phyloP scores from a whole-genome alignment of 306 rosid genomes.

The Mucuna pruriens region DNA sequence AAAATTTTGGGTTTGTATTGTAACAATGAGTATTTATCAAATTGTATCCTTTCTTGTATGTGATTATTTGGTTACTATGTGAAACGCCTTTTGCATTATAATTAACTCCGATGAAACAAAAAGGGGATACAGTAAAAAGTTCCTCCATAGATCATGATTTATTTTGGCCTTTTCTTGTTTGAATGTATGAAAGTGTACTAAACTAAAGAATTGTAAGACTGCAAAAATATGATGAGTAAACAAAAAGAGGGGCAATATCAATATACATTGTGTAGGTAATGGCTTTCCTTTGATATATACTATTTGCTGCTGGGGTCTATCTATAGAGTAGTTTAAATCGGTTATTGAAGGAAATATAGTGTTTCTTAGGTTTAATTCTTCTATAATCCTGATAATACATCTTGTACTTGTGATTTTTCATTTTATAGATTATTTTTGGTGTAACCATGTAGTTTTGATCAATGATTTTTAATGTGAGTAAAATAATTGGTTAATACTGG shows the following conservation, averaged over 20 bases:
- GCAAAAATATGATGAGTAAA: background rate
- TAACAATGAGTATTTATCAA: background rate
- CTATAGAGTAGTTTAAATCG: background rate
- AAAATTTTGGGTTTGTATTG: background rate
- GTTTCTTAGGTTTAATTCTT: background rate
- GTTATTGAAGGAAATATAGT: background rate
- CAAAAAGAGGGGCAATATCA: background rate
- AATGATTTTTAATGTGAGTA: background rate
- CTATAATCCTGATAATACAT: background rate
- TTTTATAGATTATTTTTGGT: background rate
- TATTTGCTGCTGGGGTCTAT: background rate
- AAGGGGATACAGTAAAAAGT: background rate
- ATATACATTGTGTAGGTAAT: background rate
- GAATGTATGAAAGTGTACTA: background rate
- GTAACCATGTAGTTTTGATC: background rate
- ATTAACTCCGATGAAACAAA: background rate
- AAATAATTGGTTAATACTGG: background rate
- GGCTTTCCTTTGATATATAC: background rate
- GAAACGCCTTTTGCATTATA: slow-evolving; percentile 13
- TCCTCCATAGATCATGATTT: background rate
- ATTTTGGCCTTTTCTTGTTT: slow-evolving; percentile 8
- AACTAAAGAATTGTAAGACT: background rate
- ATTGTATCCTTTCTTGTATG: background rate
- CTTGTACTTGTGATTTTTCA: background rate
- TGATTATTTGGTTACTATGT: background rate